Evolutionary conservation across 192 early-diverging fungal genomes (phyloP), one percentile per base, ranked within the genome.

Genomic region (Backusella sp.): DNA sequence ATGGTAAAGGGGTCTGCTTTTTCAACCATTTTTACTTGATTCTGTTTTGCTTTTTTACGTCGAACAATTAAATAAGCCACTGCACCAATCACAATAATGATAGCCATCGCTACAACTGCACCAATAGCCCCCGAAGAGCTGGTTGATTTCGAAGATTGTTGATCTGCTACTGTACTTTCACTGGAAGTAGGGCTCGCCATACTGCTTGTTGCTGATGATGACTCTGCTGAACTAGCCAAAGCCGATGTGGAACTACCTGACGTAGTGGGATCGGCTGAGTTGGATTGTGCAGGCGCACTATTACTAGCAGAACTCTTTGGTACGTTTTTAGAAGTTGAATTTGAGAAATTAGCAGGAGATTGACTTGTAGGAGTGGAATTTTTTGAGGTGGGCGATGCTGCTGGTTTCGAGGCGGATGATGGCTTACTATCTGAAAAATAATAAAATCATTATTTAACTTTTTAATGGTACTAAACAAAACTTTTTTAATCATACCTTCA

Each of bases 91-190:
- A 75, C 44, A 41, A 70, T 70, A n/a, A 82, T 65, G 15, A 68
- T 62, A 0, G 52, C 68, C 7, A 56, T 74, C 35, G 77, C 80
- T 7, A 78, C 62, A 66, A 82, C 78, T 14, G 68, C 80, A 69
- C 80, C 80, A 52, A 82, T 73, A 3, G 76, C 76, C 9, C 76
- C 76, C 0, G 77, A 78, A 39, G 78, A 46, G 11, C 79, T 75
- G 3, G 68, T 70, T 42, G 44, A 72, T 17, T 62, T 35, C 19
- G 66, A 68, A 68, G 35, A 68, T 6, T 35, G 17, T 32, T 68
- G 28, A 68, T 62, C 23, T 28, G 56, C 56, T 68, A 68, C 32
- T 68, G 17, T 17, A n/a, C 19, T 32, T 34, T 68, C 28, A 34
- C 35, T 68, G n/a, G 32, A 32, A 35, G 66, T 19, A 8, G 34